Base-by-base conservation (phyloP, 2,329 filamentous ascomycete genomes). In the Dryadomyces quercus-mongolicae region DNA sequence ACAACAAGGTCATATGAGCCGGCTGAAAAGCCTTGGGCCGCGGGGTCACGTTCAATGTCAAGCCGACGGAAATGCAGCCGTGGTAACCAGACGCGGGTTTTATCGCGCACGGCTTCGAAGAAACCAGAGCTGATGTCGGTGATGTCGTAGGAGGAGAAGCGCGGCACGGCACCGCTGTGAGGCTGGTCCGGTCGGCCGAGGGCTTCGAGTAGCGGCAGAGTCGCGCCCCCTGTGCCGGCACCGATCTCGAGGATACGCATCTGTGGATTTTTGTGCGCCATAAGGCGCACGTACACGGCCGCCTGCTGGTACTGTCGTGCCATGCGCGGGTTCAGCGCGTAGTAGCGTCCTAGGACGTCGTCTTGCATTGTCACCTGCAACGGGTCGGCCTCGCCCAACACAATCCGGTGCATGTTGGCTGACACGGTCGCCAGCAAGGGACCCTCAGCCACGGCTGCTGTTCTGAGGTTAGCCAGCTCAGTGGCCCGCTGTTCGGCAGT, bases 41-140 rank as follows among this genome's bases (percentile, higher is more conserved):
- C 22, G 3, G 64, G 60, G 49, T 66, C 63, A 9, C 60, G 56
- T 42, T 67, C 63, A 15, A 70, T 59, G 54, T 73, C 63, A 3
- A 63, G 59, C 3, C 49, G 54, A 20, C 21, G 40, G 36, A 56
- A 60, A 21, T 47, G 47, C n/a, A 60, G 21, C 16, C 56, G 53
- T 1, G 49, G 20, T 18, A 25, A 43, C 58, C 55, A 56, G 7
- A 58, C 52, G 3, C 59, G 58, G 31, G 72, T 64, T 31, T 60
- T 63, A 9, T 63, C 60, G 51, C 61, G 58, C 1, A 67, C 68
- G 1, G 62, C 56, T 21, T 68, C 66, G 46, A 74, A 72, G 61
- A 70, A 70, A 16, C 64, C 66, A 3, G 63, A 54, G 2, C 66
- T 67, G 20, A 71, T 67, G 55, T 75, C 71, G 0, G 73, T 74